Conservation (phyloP, 75 land plant species). For the Selaginella moellendorffii region DNA sequence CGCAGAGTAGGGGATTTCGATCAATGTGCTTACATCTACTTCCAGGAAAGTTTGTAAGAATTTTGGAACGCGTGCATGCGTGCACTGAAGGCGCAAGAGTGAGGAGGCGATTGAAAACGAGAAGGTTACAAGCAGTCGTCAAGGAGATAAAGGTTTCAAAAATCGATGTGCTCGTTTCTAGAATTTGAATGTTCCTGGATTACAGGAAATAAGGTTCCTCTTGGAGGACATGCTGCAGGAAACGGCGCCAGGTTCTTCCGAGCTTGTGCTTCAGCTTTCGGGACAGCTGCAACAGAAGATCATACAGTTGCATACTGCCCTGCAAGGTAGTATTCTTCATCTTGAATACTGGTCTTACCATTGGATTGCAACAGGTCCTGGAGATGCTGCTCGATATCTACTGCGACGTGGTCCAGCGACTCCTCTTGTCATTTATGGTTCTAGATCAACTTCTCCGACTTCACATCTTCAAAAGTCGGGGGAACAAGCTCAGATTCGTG, state of each 20-base stretch:
- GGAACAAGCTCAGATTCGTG: neutral
- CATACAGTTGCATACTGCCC: slow-evolving; percentile 18
- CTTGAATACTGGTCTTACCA: neutral
- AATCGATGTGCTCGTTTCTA: neutral
- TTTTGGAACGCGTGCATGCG: slow-evolving; percentile 17
- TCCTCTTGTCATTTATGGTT: slow-evolving; percentile 16
- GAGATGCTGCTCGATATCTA: slow-evolving; percentile 18
- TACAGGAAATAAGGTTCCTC: slow-evolving; percentile 19
- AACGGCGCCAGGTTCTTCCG: slow-evolving; percentile 9
- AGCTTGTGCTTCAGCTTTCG: slow-evolving; percentile 14
- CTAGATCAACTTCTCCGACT: slow-evolving; percentile 1
- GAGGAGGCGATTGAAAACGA: slow-evolving; percentile 14
- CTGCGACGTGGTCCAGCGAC: slow-evolving; percentile 21
- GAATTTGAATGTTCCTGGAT: neutral
- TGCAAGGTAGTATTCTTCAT: slow-evolving; percentile 14
- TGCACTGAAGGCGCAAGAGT: slow-evolving; percentile 18
- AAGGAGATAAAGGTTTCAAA: slow-evolving; percentile 20
- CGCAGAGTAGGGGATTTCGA: neutral
- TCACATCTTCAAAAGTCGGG: neutral
- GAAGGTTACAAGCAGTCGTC: slow-evolving; percentile 12
- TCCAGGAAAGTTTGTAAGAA: slow-evolving; percentile 14
- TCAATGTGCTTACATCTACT: slow-evolving; percentile 11
- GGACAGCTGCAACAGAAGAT: slow-evolving; percentile 18
- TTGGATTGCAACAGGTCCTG: slow-evolving; percentile 11
- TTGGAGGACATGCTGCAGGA: slow-evolving; percentile 14